Conservation (phyloP, 805 yeast species). For the Hanseniaspora lindneri region DNA sequence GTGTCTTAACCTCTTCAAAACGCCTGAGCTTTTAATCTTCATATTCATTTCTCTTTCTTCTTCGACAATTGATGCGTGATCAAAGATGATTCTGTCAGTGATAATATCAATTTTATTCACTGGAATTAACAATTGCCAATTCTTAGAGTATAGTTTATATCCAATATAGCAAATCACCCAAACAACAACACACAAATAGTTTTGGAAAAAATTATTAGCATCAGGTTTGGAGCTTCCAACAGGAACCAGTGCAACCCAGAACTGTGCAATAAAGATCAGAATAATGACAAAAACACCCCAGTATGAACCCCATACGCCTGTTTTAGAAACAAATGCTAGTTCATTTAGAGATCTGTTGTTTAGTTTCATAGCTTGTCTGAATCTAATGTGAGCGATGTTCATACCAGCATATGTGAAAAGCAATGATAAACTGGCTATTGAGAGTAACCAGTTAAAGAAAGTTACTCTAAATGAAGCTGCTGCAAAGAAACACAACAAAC, state of each 20-base stretch:
- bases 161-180: constrained; percentile 35
- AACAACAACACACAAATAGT: constrained; percentile 40
- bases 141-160: constrained; percentile 39
- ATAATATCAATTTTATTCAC: constrained; percentile 35
- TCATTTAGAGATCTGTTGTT: constrained; percentile 43
- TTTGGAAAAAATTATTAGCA: constrained; percentile 38
- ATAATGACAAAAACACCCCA: constrained; percentile 39
- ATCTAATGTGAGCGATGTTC: constrained; percentile 44
- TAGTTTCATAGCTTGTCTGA: constrained; percentile 44
- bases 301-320: constrained; percentile 44
- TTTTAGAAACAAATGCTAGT: constrained; percentile 41
- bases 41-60: constrained; percentile 28
- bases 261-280: constrained; percentile 45
- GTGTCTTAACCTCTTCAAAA: constrained; percentile 23
- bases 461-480: constrained; percentile 46
- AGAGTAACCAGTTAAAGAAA: constrained; percentile 53
- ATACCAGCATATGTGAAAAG: constrained; percentile 53
- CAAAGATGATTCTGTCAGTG: constrained; percentile 32
- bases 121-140: constrained; percentile 28
- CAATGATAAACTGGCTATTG: constrained; percentile 51
- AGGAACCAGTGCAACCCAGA: constrained; percentile 68
- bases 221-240: constrained; percentile 30
- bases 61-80: constrained; percentile 28
- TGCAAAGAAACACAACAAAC: constrained; percentile 55
- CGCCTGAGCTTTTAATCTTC: constrained; percentile 25